Evolutionary conservation across 2,329 filamentous ascomycete genomes (phyloP), one percentile per base, ranked within the genome.

Genomic region (Escovopsis sp.): DNA sequence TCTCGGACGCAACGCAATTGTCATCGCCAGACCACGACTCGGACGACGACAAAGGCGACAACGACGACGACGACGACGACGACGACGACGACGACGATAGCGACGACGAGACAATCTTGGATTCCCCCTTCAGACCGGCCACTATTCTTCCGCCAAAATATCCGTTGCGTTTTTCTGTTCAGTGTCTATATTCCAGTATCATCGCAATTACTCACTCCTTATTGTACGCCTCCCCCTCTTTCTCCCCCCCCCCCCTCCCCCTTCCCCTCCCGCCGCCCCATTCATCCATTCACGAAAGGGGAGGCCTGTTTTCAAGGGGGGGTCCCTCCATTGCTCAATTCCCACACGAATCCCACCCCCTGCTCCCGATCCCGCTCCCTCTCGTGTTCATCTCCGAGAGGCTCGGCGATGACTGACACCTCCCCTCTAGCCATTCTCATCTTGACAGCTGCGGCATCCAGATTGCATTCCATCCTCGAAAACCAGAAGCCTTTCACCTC

Each of bases 61-160:
- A n/a, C n/a, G n/a, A n/a, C n/a, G n/a, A n/a, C n/a, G n/a, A n/a
- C n/a, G n/a, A n/a, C n/a, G n/a, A n/a, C n/a, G n/a, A n/a, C n/a
- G n/a, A n/a, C n/a, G n/a, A n/a, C n/a, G n/a, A n/a, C n/a, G n/a
- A n/a, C n/a, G n/a, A n/a, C n/a, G n/a, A n/a, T n/a, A n/a, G n/a
- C 21, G 7, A 31, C 28, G 43, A 34, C 15, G 29, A 40, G 36
- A 37, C 39, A 38, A 34, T 34, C 33, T 37, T 34, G 38, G 34
- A 21, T 46, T 42, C 34, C 39, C 38, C 39, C 44, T 49, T 46
- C 42, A 54, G 56, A 56, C 54, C 50, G 48, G 43, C 50, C 48
- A 49, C 51, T 50, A 52, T 54, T 51, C 45, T 55, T 59, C 52
- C 51, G 50, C 49, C 40, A 42, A 51, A 58, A 51, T 58, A 60